phyloP scores from a whole-genome alignment of 2,329 filamentous ascomycete species.

The Corniculantispora saksenae region DNA sequence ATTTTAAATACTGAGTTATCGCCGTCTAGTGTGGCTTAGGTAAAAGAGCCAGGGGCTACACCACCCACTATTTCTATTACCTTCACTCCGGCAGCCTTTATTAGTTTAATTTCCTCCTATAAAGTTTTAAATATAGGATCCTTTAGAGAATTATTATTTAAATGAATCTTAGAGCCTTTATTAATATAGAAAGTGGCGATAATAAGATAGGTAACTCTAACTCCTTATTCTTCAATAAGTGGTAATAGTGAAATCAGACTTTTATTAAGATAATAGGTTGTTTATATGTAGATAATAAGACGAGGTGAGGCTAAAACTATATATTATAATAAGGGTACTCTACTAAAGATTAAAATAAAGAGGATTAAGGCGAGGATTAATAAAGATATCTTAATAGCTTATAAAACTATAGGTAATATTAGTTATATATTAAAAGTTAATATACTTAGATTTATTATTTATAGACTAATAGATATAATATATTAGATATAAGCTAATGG shows the following conservation, averaged over 20 bases:
- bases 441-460: too few species aligned
- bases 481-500: too few species aligned
- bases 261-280: conserved; percentile 43
- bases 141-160: conserved; percentile 74
- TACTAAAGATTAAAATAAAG: not conserved
- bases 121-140: conserved; percentile 64
- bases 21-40: conserved; percentile 53
- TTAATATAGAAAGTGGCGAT: conserved; percentile 82
- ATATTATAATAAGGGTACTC: not conserved
- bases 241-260: conserved; percentile 51
- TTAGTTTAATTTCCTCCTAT: conserved; percentile 72
- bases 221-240: conserved; percentile 41
- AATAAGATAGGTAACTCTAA: conserved; percentile 71
- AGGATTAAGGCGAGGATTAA: too few species aligned
- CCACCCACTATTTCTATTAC: conserved; percentile 84
- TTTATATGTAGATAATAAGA: conserved; percentile 53
- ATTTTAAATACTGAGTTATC: conserved; percentile 61
- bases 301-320: conserved; percentile 27
- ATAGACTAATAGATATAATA: too few species aligned
- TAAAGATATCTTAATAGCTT: too few species aligned
- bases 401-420: too few species aligned
- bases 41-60: conserved; percentile 72
- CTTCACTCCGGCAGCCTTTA: conserved; percentile 71
- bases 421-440: too few species aligned
- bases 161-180: conserved; percentile 61